Base-by-base conservation (phyloP, 345 rosid species). In the Cardamine chenopodiifolia region DNA sequence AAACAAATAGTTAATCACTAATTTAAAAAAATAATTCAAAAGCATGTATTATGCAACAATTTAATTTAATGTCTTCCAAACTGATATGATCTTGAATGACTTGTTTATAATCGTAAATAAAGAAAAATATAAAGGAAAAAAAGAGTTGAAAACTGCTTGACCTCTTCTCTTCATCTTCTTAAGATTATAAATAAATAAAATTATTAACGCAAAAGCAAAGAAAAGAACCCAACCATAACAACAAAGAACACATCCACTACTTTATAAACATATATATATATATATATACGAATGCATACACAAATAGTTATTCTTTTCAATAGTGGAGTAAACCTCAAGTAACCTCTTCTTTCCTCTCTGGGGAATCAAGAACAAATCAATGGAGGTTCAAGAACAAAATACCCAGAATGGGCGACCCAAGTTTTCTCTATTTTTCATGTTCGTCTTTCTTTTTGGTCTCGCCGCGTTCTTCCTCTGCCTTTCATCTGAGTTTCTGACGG, bases 401-500 rank as follows among this genome's bases (percentile, higher is more conserved):
- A 73, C 12, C 35, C 6, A 31, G 4, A 62, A 73, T 14, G 19
- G 53, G 45, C 65, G 25, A 34, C 52, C 32, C 18, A 17, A 5
- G 0, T 35, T 55, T 18, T 68, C 56, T 53, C 42, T 74, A 19
- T 12, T 53, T 68, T 34, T 68, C 52, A 25, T 62, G 31, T 56
- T 74, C 48, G 39, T 79, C 8, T 15, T 23, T 19, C 83, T 93
- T 6, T 78, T 82, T 56, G 64, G 86, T 10, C 54, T 82, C 47
- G 82, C 87, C 22, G 40, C 77, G 11, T 80, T 86, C 49, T 31
- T 79, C 31, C 81, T 83, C 0, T 89, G 93, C 71, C 37, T 90
- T 3, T 37, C 81, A 10, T 88, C 98, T 9, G 97, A 89, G 75
- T 61, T 79, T 58, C 83, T 85, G 61, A 89, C 76, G 82, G 72